Conservation (phyloP, 176 grass and related monocot species). For the Bothriochloa decipiens region DNA sequence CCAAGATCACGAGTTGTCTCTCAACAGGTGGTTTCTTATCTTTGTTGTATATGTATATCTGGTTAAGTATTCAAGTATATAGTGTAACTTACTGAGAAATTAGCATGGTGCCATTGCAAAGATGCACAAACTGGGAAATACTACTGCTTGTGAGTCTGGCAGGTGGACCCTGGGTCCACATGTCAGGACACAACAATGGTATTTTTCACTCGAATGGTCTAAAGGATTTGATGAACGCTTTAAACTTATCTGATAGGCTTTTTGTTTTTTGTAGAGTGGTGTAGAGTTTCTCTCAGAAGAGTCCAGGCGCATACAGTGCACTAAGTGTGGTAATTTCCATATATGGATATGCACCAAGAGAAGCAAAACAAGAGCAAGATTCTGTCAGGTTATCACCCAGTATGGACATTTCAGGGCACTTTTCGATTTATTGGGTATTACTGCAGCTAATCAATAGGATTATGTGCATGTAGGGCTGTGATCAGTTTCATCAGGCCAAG, state of each 20-base stretch:
- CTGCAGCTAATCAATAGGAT: conserved; percentile 25
- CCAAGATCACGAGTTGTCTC: conserved; percentile 68
- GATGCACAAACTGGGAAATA: background rate
- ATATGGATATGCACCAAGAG: conserved; percentile 97
- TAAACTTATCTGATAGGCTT: conserved; percentile 23
- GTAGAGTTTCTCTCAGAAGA: conserved; percentile 90
- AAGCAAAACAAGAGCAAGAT: conserved; percentile 92
- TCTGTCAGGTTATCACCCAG: conserved; percentile 71
- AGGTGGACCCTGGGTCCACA: background rate
- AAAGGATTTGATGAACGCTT: background rate
- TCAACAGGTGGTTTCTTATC: conserved; percentile 64
- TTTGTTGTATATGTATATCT: background rate
- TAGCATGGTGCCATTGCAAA: background rate
- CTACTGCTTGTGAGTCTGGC: background rate
- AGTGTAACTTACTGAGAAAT: conserved; percentile 8
- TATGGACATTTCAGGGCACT: conserved; percentile 33
- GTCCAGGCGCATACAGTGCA: conserved; percentile 96
- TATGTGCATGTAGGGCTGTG: conserved; percentile 70
- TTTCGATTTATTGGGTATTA: background rate
- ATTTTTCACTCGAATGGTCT: background rate
- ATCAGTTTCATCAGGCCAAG: conserved; percentile 84
- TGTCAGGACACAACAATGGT: background rate
- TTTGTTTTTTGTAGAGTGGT: conserved; percentile 60
- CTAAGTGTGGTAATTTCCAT: conserved; percentile 96
- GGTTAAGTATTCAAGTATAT: conserved; percentile 8